Evolutionary conservation across 1,284 basidiomycete species (phyloP).

Genomic region (Leccinum fuscescens): DNA sequence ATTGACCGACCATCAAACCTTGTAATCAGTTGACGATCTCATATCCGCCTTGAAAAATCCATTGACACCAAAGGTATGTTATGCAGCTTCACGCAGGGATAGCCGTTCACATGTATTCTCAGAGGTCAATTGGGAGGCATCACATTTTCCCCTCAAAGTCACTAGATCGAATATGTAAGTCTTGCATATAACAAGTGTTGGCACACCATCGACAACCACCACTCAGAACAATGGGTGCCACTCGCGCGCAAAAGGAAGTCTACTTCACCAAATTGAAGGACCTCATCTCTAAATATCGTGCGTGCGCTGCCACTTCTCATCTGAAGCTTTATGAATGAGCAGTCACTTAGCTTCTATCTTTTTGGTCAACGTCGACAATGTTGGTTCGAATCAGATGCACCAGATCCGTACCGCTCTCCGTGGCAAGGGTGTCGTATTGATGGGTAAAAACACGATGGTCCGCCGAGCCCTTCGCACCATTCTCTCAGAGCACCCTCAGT

Average conservation of each 20-base stretch:
- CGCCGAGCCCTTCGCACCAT: conserved; percentile 94
- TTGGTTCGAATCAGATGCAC: conserved; percentile 99
- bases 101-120: conserved; percentile 17
- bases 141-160: conserved; percentile 37
- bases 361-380: conserved; percentile 99
- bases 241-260: conserved; percentile 85
- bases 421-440: conserved; percentile 94
- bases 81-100: not conserved
- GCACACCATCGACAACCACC: conserved; percentile 4
- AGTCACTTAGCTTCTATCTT: conserved; percentile 83
- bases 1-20: conserved; percentile 23
- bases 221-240: conserved; percentile 79
- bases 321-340: conserved; percentile 2
- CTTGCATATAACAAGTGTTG: not conserved
- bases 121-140: conserved; percentile 90
- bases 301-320: conserved; percentile 33
- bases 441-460: conserved; percentile 99
- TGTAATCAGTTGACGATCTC: conserved; percentile 12
- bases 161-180: conserved; percentile 25
- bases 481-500: conserved; percentile 87
- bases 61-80: conserved; percentile 67
- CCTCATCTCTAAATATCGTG: conserved; percentile 88
- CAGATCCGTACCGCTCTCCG: conserved; percentile 97
- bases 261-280: conserved; percentile 97
- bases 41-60: conserved; percentile 82